These are phyloP conservation scores for Macrotyloma uniflorum DNA, from an alignment of 306 rosid species.

Conservation along the genomic window DNA sequence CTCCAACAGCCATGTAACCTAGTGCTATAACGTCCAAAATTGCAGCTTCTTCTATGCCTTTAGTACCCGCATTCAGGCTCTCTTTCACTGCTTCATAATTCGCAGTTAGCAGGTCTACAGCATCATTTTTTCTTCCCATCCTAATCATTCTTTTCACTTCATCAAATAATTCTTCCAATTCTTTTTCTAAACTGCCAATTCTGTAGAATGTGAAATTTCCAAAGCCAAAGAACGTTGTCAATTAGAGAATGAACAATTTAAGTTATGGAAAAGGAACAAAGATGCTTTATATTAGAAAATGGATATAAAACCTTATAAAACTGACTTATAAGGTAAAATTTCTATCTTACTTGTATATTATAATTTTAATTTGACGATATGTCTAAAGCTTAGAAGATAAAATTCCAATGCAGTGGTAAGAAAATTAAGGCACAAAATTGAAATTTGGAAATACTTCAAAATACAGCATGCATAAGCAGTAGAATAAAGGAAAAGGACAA, in stretches of 20 bases:
- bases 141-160: slow-evolving; percentile 76
- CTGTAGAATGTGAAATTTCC: slow-evolving; percentile 35
- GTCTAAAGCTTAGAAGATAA: slow-evolving; percentile 8
- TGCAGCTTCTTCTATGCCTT: slow-evolving; percentile 89
- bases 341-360: too few relatives aligned
- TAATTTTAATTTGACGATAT: too few relatives aligned
- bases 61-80: slow-evolving; percentile 59
- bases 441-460: slow-evolving; percentile 25
- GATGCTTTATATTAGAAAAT: too few relatives aligned
- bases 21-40: slow-evolving; percentile 69
- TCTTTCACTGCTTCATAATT: slow-evolving; percentile 83
- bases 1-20: slow-evolving; percentile 84
- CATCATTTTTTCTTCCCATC: slow-evolving; percentile 66
- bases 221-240: slow-evolving; percentile 37
- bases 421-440: slow-evolving; percentile 10
- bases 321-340: too few relatives aligned
- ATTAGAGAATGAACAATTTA: slow-evolving; percentile 26
- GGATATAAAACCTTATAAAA: too few relatives aligned
- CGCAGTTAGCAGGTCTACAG: slow-evolving; percentile 70
- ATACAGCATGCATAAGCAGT: slow-evolving; percentile 10
- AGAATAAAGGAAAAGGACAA: slow-evolving; percentile 1
- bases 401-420: neutral
- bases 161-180: slow-evolving; percentile 76
- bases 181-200: slow-evolving; percentile 52
- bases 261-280: neutral